Evolutionary conservation across 306 rosid genomes (phyloP), one percentile per base, ranked within the genome.

Genomic region (Herpetospermum pedunculosum): DNA sequence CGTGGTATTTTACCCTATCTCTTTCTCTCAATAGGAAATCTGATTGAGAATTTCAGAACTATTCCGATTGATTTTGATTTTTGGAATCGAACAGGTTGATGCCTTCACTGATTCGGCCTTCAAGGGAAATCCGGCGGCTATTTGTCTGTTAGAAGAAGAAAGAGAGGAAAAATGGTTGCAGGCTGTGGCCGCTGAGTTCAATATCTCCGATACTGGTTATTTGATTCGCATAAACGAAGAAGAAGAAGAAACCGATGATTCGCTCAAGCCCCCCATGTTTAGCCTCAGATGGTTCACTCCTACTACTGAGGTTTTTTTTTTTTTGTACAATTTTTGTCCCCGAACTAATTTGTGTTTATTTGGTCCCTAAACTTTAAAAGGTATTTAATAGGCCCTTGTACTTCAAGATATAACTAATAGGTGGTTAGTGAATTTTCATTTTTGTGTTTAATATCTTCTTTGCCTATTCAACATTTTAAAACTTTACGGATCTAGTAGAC

Each of bases 251-350:
- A n/a, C 75, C 37, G 30, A 41, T 76, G 64, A 70, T 78, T 72
- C 75, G 2, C 16, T 16, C 71, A 26, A 29, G 2, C 40, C 16
- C 77, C 91, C 87, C 10, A 84, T 87, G 78, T 89, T 85, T 62
- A 21, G 25, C 34, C 93, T 92, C 76, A 82, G 92, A 86, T 92
- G 93, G 96, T 92, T 89, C 80, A 83, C 92, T 78, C 94, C 89
- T 70, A 37, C 78, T 46, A 0, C 55, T 75, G 97, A n/a, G n/a
- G 92, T 90, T 70, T 69, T n/a, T n/a, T n/a, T n/a, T n/a, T n/a
- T n/a, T n/a, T n/a, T n/a, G n/a, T n/a, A n/a, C n/a, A n/a, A n/a
- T n/a, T n/a, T n/a, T n/a, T n/a, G n/a, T n/a, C n/a, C n/a, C n/a
- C n/a, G n/a, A n/a, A n/a, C n/a, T n/a, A n/a, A n/a, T n/a, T n/a